These are phyloP conservation scores for Luffa acutangula DNA, from an alignment of 306 rosid species.

Conservation along the genomic window DNA sequence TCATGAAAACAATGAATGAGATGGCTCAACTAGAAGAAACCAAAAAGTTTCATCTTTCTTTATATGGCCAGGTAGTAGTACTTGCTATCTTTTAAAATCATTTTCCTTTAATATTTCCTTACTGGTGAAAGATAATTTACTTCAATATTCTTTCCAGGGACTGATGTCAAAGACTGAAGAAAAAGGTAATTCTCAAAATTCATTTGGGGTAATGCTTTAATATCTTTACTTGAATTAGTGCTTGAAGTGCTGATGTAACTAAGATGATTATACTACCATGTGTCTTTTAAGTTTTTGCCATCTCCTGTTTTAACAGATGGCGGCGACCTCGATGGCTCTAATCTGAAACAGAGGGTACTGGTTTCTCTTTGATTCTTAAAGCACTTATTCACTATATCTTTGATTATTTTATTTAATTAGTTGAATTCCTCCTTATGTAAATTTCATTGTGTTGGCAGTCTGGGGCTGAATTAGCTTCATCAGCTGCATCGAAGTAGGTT, in stretches of 20 bases:
- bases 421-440: conserved; percentile 22
- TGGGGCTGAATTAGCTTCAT: conserved; percentile 38
- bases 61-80: conserved; percentile 67
- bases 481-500: conserved; percentile 83
- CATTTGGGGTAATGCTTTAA: background rate
- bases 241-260: background rate
- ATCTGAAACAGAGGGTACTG: conserved; percentile 27
- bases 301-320: conserved; percentile 27
- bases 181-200: conserved; percentile 30
- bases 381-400: background rate
- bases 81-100: conserved; percentile 13
- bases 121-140: background rate
- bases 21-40: conserved; percentile 85
- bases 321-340: conserved; percentile 18
- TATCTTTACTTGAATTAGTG: background rate
- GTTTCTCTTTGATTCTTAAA: conserved; percentile 12
- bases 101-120: conserved; percentile 1
- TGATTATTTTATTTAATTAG: background rate
- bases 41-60: conserved; percentile 66
- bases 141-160: background rate
- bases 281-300: background rate
- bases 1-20: conserved; percentile 42
- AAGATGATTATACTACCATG: background rate
- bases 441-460: conserved; percentile 36
- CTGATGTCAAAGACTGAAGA: conserved; percentile 9